Evolutionary conservation across 495 filamentous ascomycete genomes (phyloP).

Genomic region (Geoglossum glabrum): DNA sequence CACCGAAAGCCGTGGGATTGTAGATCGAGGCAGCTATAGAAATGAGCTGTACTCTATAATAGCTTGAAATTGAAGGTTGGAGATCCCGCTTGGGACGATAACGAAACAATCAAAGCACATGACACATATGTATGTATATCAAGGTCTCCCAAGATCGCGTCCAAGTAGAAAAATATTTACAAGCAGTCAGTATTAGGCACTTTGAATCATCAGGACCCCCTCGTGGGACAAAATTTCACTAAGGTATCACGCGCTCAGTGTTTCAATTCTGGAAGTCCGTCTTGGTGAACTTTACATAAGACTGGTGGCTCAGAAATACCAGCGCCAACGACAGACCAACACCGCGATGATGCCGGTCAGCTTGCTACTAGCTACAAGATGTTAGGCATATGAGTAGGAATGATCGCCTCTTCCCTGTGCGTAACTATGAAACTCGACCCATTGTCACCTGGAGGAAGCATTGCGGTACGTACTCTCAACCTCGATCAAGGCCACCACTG

Average conservation of each 20-base stretch:
- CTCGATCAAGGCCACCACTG: neutral
- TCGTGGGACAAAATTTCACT: neutral
- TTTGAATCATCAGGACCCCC: neutral
- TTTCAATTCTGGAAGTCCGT: neutral
- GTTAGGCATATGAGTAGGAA: neutral
- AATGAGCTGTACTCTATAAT: neutral
- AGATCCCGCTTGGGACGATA: neutral
- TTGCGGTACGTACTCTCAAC: conserved; percentile 41
- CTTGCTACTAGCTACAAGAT: neutral
- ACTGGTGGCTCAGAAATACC: neutral
- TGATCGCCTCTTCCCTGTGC: neutral
- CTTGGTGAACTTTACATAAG: neutral
- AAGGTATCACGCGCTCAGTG: neutral
- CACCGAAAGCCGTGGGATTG: neutral
- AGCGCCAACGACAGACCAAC: neutral
- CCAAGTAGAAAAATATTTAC: neutral
- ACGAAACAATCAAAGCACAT: neutral
- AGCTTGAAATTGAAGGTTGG: neutral
- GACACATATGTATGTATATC: neutral
- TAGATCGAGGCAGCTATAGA: neutral
- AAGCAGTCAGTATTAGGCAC: neutral
- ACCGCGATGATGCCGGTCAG: neutral
- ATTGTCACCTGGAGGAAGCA: conserved; percentile 68
- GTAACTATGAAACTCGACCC: conserved; percentile 10
- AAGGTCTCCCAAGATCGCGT: neutral